These are phyloP conservation scores for Xylaria acuta DNA, from an alignment of 495 filamentous ascomycete genomes.

Conservation along the genomic window DNA sequence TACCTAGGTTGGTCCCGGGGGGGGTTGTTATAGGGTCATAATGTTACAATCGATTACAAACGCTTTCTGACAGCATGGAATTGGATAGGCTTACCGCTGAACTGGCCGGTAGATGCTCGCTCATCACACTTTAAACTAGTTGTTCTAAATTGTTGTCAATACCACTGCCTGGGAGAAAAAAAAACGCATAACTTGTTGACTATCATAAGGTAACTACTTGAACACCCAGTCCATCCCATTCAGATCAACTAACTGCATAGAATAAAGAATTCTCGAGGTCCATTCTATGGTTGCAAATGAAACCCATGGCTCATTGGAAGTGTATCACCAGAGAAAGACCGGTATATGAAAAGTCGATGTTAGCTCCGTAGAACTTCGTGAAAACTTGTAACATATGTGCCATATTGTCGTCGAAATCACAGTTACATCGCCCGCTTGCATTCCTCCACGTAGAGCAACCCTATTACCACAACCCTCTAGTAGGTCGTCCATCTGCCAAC, in stretches of 20 bases:
- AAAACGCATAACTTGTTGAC: conserved; percentile 10
- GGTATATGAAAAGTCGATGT: not conserved
- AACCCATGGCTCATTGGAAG: not conserved
- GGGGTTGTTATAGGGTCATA: not conserved
- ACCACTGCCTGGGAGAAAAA: not conserved
- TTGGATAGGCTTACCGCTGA: not conserved
- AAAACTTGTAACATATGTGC: not conserved
- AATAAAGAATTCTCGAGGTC: not conserved
- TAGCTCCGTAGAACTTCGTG: not conserved
- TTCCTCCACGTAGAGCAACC: not conserved
- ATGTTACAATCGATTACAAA: not conserved
- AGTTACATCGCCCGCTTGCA: not conserved
- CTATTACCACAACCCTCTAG: not conserved
- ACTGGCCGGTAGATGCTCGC: not conserved
- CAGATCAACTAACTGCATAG: not conserved
- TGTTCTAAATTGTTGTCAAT: not conserved
- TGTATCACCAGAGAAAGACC: not conserved
- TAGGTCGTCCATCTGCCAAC: not conserved
- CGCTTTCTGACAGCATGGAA: not conserved
- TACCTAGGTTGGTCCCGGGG: not conserved
- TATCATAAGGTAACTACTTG: conserved; percentile 1
- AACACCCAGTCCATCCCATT: not conserved
- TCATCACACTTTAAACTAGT: not conserved
- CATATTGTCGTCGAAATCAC: not conserved
- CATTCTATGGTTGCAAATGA: not conserved